Evolutionary conservation across 1,139 yeast species (phyloP), one percentile per base, ranked within the genome.

Genomic region (Nakaseomyces bracarensis): DNA sequence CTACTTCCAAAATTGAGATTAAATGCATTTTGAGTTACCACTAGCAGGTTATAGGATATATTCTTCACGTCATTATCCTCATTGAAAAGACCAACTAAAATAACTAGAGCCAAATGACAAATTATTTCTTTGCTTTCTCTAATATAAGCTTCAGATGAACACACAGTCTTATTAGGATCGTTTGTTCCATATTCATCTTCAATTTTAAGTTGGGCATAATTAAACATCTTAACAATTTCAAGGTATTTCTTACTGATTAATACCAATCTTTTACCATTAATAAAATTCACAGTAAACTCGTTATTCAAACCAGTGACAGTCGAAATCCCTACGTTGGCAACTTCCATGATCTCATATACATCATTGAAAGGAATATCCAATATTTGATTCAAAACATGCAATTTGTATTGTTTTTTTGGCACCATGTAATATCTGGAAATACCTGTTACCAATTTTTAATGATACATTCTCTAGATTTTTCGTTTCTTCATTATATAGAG

Each of bases 361-460:
- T 76, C 73, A 37, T 68, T 69, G 53, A 77, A 77, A 18, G 70
- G 52, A 11, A 60, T 45, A 13, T 47, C 52, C 3, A 49, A 42
- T 18, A 47, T 40, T 5, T 43, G 48, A 13, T 46, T 53, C 41
- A 39, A 37, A 11, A 58, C 61, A 9, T 56, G 53, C 16, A 67
- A 36, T 43, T 66, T 68, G 15, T 65, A 41, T 14, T 63, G 55
- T 40, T 57, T 62, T n/a, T 2, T 73, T 71, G 36, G 67, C 59
- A 49, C 69, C 64, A 46, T 64, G 53, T 10, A 61, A 47, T 3
- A 84, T 61, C 53, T 82, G 89, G 28, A 84, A 55, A 65, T 71
- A 80, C 49, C 76, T 77, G 44, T 80, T 71, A 7, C 95, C 95
- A 44, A 86, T 71, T 49, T 76, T 77, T 43, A 85, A 49, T 1